A percentile compares a stretch with the other conserved stretches of the same genome.
These are phyloP conservation scores for Myochromella boudieri DNA, from an alignment of 768 basidiomycete species.

Conservation along the genomic window DNA sequence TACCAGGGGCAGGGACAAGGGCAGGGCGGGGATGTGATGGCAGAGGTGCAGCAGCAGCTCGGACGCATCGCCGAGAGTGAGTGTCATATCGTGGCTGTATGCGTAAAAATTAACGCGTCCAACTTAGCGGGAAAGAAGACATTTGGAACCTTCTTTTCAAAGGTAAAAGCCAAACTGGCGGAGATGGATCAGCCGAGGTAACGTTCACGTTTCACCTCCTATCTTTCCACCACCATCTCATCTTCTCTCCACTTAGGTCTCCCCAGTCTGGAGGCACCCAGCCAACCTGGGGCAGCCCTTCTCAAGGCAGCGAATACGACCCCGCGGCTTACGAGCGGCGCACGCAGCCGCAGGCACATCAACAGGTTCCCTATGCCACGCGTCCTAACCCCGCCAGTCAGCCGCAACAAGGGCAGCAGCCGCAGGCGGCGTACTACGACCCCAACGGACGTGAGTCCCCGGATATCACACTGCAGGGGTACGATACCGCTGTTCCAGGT, in stretches of 20 bases:
- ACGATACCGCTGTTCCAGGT: neutral
- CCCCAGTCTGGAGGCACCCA: conserved; percentile 8
- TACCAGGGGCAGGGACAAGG: conserved; percentile 16
- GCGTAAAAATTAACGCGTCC: neutral
- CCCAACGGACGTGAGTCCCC: conserved; percentile 20
- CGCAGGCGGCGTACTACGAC: conserved; percentile 32
- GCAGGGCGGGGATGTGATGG: conserved; percentile 44
- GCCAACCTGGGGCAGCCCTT: conserved; percentile 10
- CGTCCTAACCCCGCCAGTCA: conserved; percentile 11
- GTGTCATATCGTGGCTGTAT: conserved; percentile 22
- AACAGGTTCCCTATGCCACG: neutral
- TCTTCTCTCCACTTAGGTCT: neutral
- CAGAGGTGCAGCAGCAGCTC: conserved; percentile 75
- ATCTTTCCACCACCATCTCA: neutral
- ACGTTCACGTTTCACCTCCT: conserved; percentile 2
- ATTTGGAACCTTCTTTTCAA: conserved; percentile 66
- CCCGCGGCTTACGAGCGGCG: conserved; percentile 12
- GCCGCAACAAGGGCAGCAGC: conserved; percentile 20
- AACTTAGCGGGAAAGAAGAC: conserved; percentile 73
- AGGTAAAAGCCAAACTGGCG: conserved; percentile 82
- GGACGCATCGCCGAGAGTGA: conserved; percentile 76
- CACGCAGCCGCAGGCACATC: conserved; percentile 4
- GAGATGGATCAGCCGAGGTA: conserved; percentile 66
- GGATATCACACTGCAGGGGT: neutral
- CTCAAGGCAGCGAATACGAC: conserved; percentile 8